phyloP scores from a whole-genome alignment of 345 rosid genomes.

The Aquilaria yunnanensis region DNA sequence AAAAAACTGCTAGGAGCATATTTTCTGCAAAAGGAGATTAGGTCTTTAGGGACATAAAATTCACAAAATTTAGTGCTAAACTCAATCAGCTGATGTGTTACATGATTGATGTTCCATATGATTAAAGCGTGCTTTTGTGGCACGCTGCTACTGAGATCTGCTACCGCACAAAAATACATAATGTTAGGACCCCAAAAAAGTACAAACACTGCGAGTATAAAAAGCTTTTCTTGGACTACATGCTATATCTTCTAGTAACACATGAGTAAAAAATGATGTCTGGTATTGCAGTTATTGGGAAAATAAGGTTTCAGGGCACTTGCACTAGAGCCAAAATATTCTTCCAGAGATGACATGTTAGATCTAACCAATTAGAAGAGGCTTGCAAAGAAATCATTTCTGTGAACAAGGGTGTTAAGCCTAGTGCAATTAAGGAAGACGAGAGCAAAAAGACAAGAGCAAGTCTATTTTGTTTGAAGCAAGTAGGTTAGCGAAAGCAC shows the following conservation, averaged over 20 bases:
- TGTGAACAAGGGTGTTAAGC: conserved; percentile 26
- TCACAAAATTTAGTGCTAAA: neutral
- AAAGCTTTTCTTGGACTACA: conserved; percentile 50
- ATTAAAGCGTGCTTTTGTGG: conserved; percentile 42
- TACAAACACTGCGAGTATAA: conserved; percentile 18
- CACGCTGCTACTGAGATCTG: conserved; percentile 59
- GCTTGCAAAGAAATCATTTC: conserved; percentile 20
- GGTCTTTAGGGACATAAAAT: conserved; percentile 24
- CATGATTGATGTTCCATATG: conserved; percentile 27
- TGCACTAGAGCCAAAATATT: conserved; percentile 34
- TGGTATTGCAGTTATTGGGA: conserved; percentile 40
- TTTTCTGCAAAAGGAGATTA: conserved; percentile 52
- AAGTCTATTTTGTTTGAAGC: conserved; percentile 60
- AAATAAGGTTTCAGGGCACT: conserved; percentile 45
- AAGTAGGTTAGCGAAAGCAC: conserved; percentile 47
- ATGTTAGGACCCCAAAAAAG: neutral
- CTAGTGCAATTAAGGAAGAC: conserved; percentile 44
- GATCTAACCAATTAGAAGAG: neutral
- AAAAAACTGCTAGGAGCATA: conserved; percentile 37
- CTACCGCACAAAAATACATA: conserved; percentile 11
- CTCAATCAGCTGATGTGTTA: conserved; percentile 25
- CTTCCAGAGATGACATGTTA: conserved; percentile 18
- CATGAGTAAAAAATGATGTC: conserved; percentile 50
- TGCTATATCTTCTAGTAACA: conserved; percentile 45
- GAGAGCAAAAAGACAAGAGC: conserved; percentile 55